A percentile compares a stretch with the other conserved stretches of the same genome.
Evolutionary conservation across 495 filamentous ascomycete species (phyloP).

Genomic region (Pseudomonodictys pantanalensis): DNA sequence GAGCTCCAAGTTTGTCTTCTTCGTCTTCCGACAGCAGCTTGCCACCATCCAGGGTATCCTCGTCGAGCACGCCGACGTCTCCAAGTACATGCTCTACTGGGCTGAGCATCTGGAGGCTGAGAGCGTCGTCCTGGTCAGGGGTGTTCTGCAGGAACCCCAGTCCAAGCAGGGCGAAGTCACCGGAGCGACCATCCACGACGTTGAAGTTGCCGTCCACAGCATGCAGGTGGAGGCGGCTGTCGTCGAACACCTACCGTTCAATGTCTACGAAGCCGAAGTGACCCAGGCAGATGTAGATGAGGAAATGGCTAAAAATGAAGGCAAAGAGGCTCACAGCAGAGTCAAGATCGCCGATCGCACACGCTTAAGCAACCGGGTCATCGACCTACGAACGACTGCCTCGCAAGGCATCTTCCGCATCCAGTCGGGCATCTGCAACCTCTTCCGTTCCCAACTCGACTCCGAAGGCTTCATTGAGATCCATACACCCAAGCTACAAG

Average conservation of each 20-base stretch:
- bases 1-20: slow-evolving; percentile 87
- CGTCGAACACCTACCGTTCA: slow-evolving; percentile 60
- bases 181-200: slow-evolving; percentile 41
- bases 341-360: slow-evolving; percentile 69
- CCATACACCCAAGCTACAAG: slow-evolving; percentile 84
- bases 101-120: slow-evolving; percentile 69
- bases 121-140: slow-evolving; percentile 56
- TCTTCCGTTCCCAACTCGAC: slow-evolving; percentile 78
- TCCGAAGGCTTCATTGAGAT: slow-evolving; percentile 78
- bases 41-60: slow-evolving; percentile 77
- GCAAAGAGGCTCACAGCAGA: slow-evolving; percentile 36
- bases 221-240: slow-evolving; percentile 55
- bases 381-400: slow-evolving; percentile 84
- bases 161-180: slow-evolving; percentile 53
- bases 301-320: slow-evolving; percentile 33
- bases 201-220: slow-evolving; percentile 45
- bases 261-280: slow-evolving; percentile 62
- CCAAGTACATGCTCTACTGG: slow-evolving; percentile 61
- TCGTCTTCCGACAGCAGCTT: slow-evolving; percentile 81
- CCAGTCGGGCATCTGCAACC: slow-evolving; percentile 72
- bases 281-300: slow-evolving; percentile 37
- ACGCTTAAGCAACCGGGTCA: slow-evolving; percentile 81
- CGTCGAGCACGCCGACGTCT: slow-evolving; percentile 57
- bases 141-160: slow-evolving; percentile 47
- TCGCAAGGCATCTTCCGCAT: slow-evolving; percentile 84